phyloP scores from a whole-genome alignment of 1,284 basidiomycete genomes.

The Ceraceosorus bombacis region DNA sequence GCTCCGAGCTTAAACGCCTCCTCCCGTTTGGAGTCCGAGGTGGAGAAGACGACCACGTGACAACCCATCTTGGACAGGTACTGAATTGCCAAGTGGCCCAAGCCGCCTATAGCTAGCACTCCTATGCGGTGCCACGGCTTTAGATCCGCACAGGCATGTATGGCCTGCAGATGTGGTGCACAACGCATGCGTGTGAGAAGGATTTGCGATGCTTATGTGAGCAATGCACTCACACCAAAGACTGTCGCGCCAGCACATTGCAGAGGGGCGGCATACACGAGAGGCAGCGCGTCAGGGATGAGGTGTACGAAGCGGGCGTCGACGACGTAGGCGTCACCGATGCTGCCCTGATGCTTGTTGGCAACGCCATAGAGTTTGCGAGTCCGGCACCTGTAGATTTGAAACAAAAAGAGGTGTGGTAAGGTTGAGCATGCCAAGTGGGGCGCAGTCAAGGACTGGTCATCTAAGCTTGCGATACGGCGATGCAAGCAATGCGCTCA shows the following conservation, averaged over 20 bases:
- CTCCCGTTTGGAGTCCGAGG: constrained; percentile 30
- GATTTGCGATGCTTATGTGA: too few relatives aligned
- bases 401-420: too few relatives aligned
- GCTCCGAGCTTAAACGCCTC: constrained; percentile 35
- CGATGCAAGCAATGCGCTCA: not conserved
- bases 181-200: too few relatives aligned
- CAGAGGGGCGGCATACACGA: constrained; percentile 34
- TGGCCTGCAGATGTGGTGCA: too few relatives aligned
- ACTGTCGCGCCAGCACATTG: constrained; percentile 37
- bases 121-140: constrained; percentile 22
- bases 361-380: constrained; percentile 31
- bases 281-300: constrained; percentile 35
- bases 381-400: constrained; percentile 18
- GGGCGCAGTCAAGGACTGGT: too few relatives aligned
- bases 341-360: constrained; percentile 36
- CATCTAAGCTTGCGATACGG: not conserved
- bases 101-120: constrained; percentile 28
- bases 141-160: constrained; percentile 16
- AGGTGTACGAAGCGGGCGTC: constrained; percentile 33
- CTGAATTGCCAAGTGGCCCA: constrained; percentile 25
- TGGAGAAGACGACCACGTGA: constrained; percentile 32
- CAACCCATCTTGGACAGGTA: constrained; percentile 33
- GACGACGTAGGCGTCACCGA: constrained; percentile 42
- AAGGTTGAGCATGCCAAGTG: too few relatives aligned
- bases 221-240: constrained; percentile 19